Percentiles rank a stretch among this genome's conserved stretches.
Conservation (phyloP, 371 early-diverging fungal species). For the Parasitella parasitica region DNA sequence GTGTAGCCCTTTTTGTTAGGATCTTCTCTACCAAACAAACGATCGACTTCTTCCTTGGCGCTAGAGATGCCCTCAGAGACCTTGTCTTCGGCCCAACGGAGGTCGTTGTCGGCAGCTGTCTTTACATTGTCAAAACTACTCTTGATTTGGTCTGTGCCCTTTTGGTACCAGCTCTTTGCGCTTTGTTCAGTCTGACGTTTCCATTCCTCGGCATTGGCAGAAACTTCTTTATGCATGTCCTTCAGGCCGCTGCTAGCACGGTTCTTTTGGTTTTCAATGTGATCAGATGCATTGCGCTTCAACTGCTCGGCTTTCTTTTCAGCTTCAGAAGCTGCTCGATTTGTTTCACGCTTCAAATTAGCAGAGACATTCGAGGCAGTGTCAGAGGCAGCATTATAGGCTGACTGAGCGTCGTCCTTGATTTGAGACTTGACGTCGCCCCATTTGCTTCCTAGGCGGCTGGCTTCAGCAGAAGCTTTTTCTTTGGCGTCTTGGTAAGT, state of each 20-base stretch:
- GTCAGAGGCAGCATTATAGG: not conserved
- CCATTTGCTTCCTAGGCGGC: conserved; percentile 12
- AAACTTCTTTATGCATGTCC: not conserved
- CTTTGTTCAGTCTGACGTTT: conserved; percentile 13
- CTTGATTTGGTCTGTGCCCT: conserved; percentile 19
- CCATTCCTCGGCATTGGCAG: conserved; percentile 6
- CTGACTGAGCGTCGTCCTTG: conserved; percentile 11
- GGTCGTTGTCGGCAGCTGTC: conserved; percentile 7
- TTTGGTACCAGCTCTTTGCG: conserved; percentile 16
- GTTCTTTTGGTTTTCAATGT: not conserved
- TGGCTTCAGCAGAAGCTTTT: conserved; percentile 5
- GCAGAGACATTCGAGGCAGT: conserved; percentile 2
- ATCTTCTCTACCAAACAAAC: not conserved
- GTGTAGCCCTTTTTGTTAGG: not conserved
- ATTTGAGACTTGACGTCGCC: conserved; percentile 3
- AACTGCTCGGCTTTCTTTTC: not conserved
- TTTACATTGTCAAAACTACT: conserved; percentile 1
- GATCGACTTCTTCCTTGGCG: conserved; percentile 19
- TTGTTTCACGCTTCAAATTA: conserved; percentile 13
- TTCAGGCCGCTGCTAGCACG: not conserved
- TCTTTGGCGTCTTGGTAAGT: conserved; percentile 8
- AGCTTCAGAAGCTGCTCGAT: conserved; percentile 3
- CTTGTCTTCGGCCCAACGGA: conserved; percentile 20
- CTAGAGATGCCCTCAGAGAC: conserved; percentile 5
- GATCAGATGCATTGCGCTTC: conserved; percentile 4